Percentiles rank a stretch among this genome's conserved stretches.
phyloP scores from a whole-genome alignment of 2,329 filamentous ascomycete genomes.

The Blastomyces percursus region DNA sequence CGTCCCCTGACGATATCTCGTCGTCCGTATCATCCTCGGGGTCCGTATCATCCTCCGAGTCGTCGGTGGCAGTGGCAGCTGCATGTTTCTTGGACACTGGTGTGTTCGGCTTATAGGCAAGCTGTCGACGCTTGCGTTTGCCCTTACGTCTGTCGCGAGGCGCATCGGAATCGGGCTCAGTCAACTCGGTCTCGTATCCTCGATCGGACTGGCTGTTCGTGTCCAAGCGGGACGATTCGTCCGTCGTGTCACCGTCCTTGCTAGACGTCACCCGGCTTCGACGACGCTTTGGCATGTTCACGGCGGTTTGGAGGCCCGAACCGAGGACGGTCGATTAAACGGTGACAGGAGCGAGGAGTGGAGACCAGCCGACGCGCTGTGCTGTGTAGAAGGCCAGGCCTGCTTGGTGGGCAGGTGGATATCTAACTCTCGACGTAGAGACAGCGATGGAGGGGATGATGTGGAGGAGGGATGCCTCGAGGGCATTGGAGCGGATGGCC shows the following conservation, averaged over 20 bases:
- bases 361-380: neutral
- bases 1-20: constrained; percentile 2
- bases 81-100: neutral
- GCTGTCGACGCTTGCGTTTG: constrained; percentile 2
- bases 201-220: constrained; percentile 3
- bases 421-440: neutral
- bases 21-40: constrained; percentile 1
- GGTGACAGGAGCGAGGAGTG: neutral
- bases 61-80: neutral
- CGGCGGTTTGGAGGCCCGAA: neutral
- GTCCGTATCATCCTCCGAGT: constrained; percentile 1
- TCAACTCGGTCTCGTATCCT: neutral
- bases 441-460: neutral
- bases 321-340: neutral
- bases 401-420: neutral
- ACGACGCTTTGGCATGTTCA: constrained; percentile 1
- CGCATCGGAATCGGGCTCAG: neutral
- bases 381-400: neutral
- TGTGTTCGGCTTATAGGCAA: neutral
- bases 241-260: neutral
- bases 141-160: constrained; percentile 1
- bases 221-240: neutral
- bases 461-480: too few relatives aligned
- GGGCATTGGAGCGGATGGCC: too few relatives aligned
- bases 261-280: neutral